These are phyloP conservation scores for Naganishia cerealis DNA, from an alignment of 1,284 basidiomycete species.

Conservation along the genomic window DNA sequence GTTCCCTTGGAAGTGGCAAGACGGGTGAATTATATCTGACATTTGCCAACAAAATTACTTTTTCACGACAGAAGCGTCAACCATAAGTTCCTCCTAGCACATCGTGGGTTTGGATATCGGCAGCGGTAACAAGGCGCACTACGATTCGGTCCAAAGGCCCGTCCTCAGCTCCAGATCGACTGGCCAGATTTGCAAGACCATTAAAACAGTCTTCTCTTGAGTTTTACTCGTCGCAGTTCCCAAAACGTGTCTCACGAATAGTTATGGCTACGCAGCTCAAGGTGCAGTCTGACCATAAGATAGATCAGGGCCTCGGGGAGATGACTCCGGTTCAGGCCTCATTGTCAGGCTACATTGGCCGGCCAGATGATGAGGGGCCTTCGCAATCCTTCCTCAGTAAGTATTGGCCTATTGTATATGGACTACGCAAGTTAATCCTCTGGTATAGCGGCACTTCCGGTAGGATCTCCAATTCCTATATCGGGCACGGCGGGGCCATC, in stretches of 20 bases:
- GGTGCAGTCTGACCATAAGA: background rate
- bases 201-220: too few species aligned
- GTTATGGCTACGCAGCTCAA: background rate
- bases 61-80: too few species aligned
- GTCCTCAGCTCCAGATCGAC: too few species aligned
- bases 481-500: background rate
- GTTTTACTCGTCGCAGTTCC: too few species aligned
- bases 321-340: background rate
- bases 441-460: background rate
- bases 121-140: too few species aligned
- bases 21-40: too few species aligned
- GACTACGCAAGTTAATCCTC: background rate
- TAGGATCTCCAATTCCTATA: background rate
- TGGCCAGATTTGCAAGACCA: too few species aligned
- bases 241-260: background rate
- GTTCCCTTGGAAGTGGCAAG: too few species aligned
- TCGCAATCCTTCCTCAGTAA: background rate
- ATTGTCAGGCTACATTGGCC: background rate
- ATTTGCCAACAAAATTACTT: too few species aligned
- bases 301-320: background rate
- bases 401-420: background rate
- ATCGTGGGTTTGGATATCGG: too few species aligned
- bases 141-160: too few species aligned
- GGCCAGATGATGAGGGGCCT: background rate
- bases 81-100: too few species aligned